phyloP scores from a whole-genome alignment of 2,329 filamentous ascomycete species.

The Shiraia sp. region DNA sequence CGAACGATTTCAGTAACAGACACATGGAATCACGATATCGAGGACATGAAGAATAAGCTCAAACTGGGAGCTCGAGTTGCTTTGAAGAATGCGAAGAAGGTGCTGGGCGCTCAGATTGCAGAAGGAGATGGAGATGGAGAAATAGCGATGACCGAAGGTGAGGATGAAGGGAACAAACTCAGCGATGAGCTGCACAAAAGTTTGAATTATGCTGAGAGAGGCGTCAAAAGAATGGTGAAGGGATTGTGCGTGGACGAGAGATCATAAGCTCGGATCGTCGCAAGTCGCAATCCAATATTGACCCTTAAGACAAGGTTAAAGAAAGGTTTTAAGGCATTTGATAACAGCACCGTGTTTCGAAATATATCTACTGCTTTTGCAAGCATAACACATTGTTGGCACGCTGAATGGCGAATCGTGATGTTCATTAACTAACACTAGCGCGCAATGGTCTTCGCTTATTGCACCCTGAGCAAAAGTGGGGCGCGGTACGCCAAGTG shows the following conservation, averaged over 20 bases:
- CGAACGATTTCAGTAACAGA: constrained; percentile 16
- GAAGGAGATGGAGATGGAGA: constrained; percentile 4
- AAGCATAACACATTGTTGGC: too few relatives aligned
- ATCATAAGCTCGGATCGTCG: too few relatives aligned
- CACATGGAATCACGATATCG: constrained; percentile 30
- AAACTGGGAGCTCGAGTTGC: constrained; percentile 34
- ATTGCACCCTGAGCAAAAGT: neutral
- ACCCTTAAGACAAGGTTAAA: too few relatives aligned
- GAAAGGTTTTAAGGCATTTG: too few relatives aligned
- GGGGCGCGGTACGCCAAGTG: constrained; percentile 13
- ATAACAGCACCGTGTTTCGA: too few relatives aligned
- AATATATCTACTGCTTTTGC: too few relatives aligned
- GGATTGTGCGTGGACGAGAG: constrained; percentile 24
- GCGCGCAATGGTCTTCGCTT: neutral
- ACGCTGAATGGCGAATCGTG: too few relatives aligned
- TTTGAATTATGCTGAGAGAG: constrained; percentile 35
- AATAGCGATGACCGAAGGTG: constrained; percentile 4
- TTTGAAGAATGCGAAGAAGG: constrained; percentile 31
- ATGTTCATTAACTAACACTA: neutral
- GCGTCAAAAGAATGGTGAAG: constrained; percentile 40
- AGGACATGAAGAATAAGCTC: constrained; percentile 24
- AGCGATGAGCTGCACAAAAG: constrained; percentile 27
- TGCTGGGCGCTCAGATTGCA: constrained; percentile 22
- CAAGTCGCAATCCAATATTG: too few relatives aligned
- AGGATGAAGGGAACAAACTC: constrained; percentile 10